Evolutionary conservation across 2,329 filamentous ascomycete species (phyloP).

Genomic region (Dichotomopilus funicola): DNA sequence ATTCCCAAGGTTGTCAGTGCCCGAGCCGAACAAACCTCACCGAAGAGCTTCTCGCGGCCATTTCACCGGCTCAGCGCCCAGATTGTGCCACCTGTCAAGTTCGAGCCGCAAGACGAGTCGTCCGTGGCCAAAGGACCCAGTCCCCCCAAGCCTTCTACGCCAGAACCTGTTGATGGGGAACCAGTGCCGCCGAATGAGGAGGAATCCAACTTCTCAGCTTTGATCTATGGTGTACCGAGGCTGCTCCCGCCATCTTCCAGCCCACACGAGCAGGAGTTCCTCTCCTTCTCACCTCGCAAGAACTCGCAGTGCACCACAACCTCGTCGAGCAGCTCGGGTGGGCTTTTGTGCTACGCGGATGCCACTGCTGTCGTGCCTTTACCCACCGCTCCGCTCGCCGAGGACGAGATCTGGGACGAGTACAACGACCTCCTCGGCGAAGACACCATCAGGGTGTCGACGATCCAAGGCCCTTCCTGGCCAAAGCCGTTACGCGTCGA

Average conservation of each 20-base stretch:
- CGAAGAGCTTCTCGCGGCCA: slow-evolving; percentile 79
- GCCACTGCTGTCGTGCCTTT: slow-evolving; percentile 62
- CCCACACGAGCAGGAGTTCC: slow-evolving; percentile 53
- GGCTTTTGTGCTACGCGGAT: slow-evolving; percentile 50
- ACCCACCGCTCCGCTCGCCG: slow-evolving; percentile 55
- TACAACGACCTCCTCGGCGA: slow-evolving; percentile 84
- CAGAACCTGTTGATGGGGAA: slow-evolving; percentile 34
- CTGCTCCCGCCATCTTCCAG: slow-evolving; percentile 28
- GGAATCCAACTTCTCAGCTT: slow-evolving; percentile 27
- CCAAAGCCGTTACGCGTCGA: slow-evolving; percentile 49
- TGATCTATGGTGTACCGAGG: slow-evolving; percentile 27
- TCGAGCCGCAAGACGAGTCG: slow-evolving; percentile 29
- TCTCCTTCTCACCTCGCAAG: slow-evolving; percentile 67
- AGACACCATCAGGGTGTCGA: slow-evolving; percentile 38
- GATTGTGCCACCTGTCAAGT: slow-evolving; percentile 25
- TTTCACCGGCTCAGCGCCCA: slow-evolving; percentile 56
- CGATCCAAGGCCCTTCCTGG: slow-evolving; percentile 48
- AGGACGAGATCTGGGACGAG: slow-evolving; percentile 92
- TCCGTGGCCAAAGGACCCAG: slow-evolving; percentile 45
- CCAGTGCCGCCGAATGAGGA: slow-evolving; percentile 28
- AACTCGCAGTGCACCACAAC: slow-evolving; percentile 56
- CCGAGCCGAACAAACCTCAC: slow-evolving; percentile 58
- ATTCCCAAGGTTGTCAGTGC: slow-evolving; percentile 76
- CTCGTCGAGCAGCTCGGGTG: slow-evolving; percentile 61
- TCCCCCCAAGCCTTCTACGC: slow-evolving; percentile 36